phyloP scores from a whole-genome alignment of 2,329 filamentous ascomycete genomes.

The Monascus ruber region DNA sequence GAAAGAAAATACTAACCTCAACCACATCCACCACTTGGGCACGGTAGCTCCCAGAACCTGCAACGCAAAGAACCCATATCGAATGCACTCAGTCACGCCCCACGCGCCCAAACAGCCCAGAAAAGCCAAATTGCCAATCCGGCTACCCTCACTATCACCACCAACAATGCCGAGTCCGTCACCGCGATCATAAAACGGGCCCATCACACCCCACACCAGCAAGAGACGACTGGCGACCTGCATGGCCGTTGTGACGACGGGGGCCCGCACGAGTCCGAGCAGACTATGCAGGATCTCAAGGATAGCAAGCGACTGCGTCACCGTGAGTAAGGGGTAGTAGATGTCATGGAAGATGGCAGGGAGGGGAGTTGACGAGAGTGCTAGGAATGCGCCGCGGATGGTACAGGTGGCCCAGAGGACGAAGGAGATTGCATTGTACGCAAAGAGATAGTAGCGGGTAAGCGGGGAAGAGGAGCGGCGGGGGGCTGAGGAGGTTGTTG shows the following conservation, averaged over 20 bases:
- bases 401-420: conserved; percentile 70
- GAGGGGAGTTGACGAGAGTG: conserved; percentile 38
- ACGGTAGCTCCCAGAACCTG: conserved; percentile 45
- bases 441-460: conserved; percentile 61
- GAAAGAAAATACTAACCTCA: conserved; percentile 42
- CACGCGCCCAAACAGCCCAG: conserved; percentile 60
- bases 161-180: conserved; percentile 44
- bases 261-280: conserved; percentile 71
- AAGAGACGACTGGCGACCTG: conserved; percentile 81
- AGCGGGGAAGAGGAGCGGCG: conserved; percentile 18
- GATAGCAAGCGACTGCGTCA: conserved; percentile 71
- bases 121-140: conserved; percentile 30
- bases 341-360: conserved; percentile 36
- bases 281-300: conserved; percentile 77
- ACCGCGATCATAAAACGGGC: conserved; percentile 58
- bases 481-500: conserved; percentile 5
- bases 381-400: conserved; percentile 51
- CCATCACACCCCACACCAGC: conserved; percentile 76
- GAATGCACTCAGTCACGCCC: conserved; percentile 82
- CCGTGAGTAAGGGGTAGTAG: conserved; percentile 31
- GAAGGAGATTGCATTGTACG: conserved; percentile 74
- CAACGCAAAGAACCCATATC: conserved; percentile 83
- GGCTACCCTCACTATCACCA: conserved; percentile 7
- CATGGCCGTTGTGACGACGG: conserved; percentile 73
- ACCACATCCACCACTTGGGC: conserved; percentile 60